These are phyloP conservation scores for Sphaerulina musiva DNA, from an alignment of 2,329 filamentous ascomycete genomes.

Conservation along the genomic window DNA sequence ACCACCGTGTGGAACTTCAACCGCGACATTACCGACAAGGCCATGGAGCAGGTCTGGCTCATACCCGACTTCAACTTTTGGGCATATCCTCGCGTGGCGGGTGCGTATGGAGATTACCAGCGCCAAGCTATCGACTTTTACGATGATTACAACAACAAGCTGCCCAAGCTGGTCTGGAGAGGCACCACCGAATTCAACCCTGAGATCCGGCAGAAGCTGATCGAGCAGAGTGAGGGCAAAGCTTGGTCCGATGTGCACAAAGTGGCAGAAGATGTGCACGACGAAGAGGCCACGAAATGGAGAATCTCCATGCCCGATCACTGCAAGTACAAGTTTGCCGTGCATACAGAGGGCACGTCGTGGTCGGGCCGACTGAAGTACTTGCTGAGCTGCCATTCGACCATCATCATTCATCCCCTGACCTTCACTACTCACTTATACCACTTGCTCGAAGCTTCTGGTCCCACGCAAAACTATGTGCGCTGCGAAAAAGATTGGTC, in stretches of 20 bases:
- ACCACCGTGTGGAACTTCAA: constrained; percentile 41
- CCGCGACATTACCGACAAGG: constrained; percentile 26
- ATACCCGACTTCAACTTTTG: constrained; percentile 52
- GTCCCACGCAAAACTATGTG: constrained; percentile 31
- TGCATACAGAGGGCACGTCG: constrained; percentile 33
- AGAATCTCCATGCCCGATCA: constrained; percentile 30
- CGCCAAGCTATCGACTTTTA: constrained; percentile 23
- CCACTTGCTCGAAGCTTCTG: constrained; percentile 26
- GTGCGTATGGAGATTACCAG: constrained; percentile 24
- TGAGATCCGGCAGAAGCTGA: constrained; percentile 30
- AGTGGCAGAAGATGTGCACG: constrained; percentile 24
- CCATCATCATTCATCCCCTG: constrained; percentile 29
- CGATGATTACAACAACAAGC: constrained; percentile 36
- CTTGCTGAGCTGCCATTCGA: constrained; percentile 32
- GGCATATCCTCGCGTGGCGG: constrained; percentile 38
- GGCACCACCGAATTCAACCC: constrained; percentile 36
- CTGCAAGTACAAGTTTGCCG: constrained; percentile 30
- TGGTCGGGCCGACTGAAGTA: constrained; percentile 34
- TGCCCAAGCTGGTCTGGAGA: constrained; percentile 45
- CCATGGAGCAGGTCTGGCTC: constrained; percentile 40
- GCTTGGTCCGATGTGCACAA: constrained; percentile 43
- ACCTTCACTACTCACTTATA: constrained; percentile 31
- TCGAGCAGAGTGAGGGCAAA: constrained; percentile 29
- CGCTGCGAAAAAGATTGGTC: constrained; percentile 28
- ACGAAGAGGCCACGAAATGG: constrained; percentile 22